Evolutionary conservation across 2,329 filamentous ascomycete genomes (phyloP), one percentile per base, ranked within the genome.

Genomic region (Colletotrichum lindemuthianum): DNA sequence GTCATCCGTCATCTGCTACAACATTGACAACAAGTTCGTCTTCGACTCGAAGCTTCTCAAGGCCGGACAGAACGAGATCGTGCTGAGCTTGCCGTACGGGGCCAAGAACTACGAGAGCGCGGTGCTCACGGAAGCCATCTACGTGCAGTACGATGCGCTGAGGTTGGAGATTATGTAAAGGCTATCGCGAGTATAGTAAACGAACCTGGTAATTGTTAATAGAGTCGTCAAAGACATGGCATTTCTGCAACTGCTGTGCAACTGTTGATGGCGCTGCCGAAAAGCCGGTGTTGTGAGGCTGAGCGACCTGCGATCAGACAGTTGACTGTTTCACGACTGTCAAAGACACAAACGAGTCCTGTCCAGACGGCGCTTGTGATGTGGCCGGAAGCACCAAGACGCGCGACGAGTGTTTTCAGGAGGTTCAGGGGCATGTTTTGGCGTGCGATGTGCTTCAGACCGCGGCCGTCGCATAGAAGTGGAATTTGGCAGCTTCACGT

Each of bases 111-210:
- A 82, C 33, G 84, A 88, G 74, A 82, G 80, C 37, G 86, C 86
- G 0, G 48, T 88, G 5, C 69, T 88, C 45, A 80, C 85, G 0
- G 74, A 74, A 59, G 81, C 78, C 1, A 78, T 86, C 0, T 89
- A 89, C 73, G 81, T 89, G 8, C 86, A 89, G 75, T 89, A 89
- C 68, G 86, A 89, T 74, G 86, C 86, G 6, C 69, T 89, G 72
- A 77, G 86, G 59, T 68, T 88, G 56, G 86, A 89, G 70, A 71
- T 88, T 33, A 72, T 72, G 59, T 83, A 75, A 69, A 2, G 12
- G 49, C n/a, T 11, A 32, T 4, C 7, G 13, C 12, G n/a, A 9
- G n/a, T 39, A 37, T 33, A 45, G 43, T 52, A 47, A 37, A 12
- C 8, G 37, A 16, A 37, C 10, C n/a, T 32, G 44, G 10, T 45